A percentile compares a stretch with the other conserved stretches of the same genome.
These are phyloP conservation scores for Apiospora arundinis DNA, from an alignment of 2,329 filamentous ascomycete species.

Conservation along the genomic window DNA sequence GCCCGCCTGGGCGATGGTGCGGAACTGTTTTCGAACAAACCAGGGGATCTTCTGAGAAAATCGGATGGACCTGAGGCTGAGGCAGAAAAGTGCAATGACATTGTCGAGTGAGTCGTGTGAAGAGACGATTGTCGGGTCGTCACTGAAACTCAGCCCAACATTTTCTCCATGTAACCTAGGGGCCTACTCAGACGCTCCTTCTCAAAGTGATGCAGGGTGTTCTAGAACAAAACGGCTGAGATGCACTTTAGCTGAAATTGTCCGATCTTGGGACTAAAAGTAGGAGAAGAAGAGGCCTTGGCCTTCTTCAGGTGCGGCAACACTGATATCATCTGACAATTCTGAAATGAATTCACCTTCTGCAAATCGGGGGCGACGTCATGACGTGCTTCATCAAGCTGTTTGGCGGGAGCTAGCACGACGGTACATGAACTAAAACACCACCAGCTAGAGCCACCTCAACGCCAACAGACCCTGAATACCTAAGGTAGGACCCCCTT, in stretches of 20 bases:
- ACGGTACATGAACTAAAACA: not conserved
- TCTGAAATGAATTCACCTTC: too few species aligned
- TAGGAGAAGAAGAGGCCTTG: too few species aligned
- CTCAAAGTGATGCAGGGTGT: too few species aligned
- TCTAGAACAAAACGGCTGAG: too few species aligned
- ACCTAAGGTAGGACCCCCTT: conserved; percentile 1
- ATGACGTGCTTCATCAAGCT: conserved; percentile 4
- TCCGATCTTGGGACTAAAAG: too few species aligned
- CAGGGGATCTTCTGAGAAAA: not conserved
- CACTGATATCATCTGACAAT: too few species aligned
- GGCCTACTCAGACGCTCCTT: too few species aligned
- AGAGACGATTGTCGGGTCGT: not conserved
- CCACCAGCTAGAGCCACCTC: too few species aligned
- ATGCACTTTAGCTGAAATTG: too few species aligned
- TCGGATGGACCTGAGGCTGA: not conserved
- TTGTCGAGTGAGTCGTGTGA: not conserved
- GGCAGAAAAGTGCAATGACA: not conserved
- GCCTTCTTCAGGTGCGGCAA: too few species aligned
- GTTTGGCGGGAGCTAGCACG: conserved; percentile 8
- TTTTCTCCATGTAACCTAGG: not conserved
- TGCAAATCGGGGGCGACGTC: not conserved
- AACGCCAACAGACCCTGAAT: not conserved
- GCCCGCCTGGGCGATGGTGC: not conserved
- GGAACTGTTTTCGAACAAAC: not conserved
- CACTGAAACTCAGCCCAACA: not conserved